Conservation (phyloP, 306 rosid genomes). For the Delonix regia region DNA sequence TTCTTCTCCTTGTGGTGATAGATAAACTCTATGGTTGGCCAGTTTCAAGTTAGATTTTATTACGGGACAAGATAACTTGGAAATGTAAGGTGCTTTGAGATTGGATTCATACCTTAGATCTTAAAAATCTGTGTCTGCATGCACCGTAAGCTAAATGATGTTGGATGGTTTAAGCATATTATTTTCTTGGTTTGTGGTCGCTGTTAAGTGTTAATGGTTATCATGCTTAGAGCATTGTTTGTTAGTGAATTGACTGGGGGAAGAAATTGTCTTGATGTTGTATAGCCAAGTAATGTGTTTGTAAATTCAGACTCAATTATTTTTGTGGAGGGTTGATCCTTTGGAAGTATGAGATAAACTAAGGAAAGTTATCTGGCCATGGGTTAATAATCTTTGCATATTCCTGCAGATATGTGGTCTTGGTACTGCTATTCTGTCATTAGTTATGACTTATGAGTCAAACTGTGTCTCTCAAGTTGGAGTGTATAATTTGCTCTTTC, state of each 20-base stretch:
- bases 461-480: not conserved
- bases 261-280: not conserved
- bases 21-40: not conserved
- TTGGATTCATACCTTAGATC: not conserved
- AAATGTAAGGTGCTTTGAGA: not conserved
- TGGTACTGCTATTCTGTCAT: not conserved
- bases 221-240: not conserved
- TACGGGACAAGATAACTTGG: not conserved
- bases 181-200: not conserved
- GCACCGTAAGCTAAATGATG: not conserved
- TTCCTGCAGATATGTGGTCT: not conserved
- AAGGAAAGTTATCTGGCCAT: constrained; percentile 4
- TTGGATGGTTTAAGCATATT: not conserved
- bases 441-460: not conserved
- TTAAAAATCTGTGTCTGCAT: not conserved
- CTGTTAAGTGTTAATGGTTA: not conserved
- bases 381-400: not conserved
- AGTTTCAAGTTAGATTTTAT: not conserved
- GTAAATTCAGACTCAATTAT: not conserved
- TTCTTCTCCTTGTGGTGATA: not conserved
- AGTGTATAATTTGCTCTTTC: not conserved
- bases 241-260: not conserved
- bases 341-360: constrained; percentile 4
- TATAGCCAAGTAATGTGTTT: not conserved
- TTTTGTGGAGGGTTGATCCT: not conserved